These are phyloP conservation scores for Populus trichocarpa DNA, from an alignment of 441 rosid genomes.

Conservation along the genomic window DNA sequence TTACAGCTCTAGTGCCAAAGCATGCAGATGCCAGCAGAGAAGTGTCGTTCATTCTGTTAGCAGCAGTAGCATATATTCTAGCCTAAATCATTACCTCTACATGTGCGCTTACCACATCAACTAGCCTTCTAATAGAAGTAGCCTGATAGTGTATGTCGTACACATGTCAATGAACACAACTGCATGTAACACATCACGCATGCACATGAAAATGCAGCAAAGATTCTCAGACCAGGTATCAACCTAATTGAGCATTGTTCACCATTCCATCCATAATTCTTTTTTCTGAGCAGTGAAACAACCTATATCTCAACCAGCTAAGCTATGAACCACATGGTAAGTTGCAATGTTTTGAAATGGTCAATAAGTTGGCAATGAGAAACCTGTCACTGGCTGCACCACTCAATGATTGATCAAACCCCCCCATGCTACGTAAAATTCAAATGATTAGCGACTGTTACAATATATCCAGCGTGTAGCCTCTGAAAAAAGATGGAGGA, in stretches of 20 bases:
- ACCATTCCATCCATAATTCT: conserved; percentile 3
- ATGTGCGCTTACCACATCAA: conserved; percentile 14
- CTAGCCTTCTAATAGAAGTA: conserved; percentile 7
- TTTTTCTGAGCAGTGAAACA: not conserved
- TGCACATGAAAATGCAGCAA: conserved; percentile 3
- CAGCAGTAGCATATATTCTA: not conserved
- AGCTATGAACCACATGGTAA: conserved; percentile 8
- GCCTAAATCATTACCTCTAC: conserved; percentile 6
- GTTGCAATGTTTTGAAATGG: not conserved
- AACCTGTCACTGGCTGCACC: conserved; percentile 12
- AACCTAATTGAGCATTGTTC: conserved; percentile 10
- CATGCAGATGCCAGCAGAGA: not conserved
- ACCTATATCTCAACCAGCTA: conserved; percentile 10
- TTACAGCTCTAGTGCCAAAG: not conserved
- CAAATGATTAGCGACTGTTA: conserved; percentile 3
- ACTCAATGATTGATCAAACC: conserved; percentile 11
- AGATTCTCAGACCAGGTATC: conserved; percentile 16
- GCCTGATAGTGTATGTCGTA: not conserved
- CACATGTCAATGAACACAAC: conserved; percentile 8
- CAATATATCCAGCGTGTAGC: not conserved
- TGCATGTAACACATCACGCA: conserved; percentile 13
- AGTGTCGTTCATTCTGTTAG: not conserved
- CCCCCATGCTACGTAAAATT: conserved; percentile 8
- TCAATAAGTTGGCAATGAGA: not conserved
- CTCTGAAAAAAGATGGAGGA: conserved; percentile 16